phyloP scores from a whole-genome alignment of 2,329 filamentous ascomycete genomes.

The Alternaria infectoria region DNA sequence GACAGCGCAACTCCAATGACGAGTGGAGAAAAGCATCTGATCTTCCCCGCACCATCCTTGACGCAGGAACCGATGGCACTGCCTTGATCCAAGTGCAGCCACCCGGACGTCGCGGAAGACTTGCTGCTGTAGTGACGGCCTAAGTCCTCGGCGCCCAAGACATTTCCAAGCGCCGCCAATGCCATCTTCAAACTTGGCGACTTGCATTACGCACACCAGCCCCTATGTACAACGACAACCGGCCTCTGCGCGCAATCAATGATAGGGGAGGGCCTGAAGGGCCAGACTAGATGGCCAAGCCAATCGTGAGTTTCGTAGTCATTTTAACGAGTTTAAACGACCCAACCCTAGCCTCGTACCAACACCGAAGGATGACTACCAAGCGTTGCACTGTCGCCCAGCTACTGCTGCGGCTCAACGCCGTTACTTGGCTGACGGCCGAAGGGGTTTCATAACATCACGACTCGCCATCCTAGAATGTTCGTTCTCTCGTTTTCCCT shows the following conservation, averaged over 20 bases:
- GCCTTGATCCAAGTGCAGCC: not conserved
- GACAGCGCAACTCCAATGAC: not conserved
- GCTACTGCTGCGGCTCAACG: conserved; percentile 22
- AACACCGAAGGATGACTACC: conserved; percentile 10
- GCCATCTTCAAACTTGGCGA: conserved; percentile 17
- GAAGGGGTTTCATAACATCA: conserved; percentile 28
- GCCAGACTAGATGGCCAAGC: not conserved
- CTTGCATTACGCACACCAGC: conserved; percentile 16
- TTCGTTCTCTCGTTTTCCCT: not conserved
- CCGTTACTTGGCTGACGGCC: conserved; percentile 22
- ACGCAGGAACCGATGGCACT: not conserved
- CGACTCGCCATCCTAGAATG: conserved; percentile 6
- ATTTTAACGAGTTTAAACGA: conserved; percentile 6
- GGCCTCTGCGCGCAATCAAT: conserved; percentile 4
- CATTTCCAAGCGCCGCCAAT: conserved; percentile 18
- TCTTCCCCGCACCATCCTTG: conserved; percentile 1
- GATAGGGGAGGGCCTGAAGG: conserved; percentile 13
- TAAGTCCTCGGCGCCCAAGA: conserved; percentile 6
- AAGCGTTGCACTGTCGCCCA: conserved; percentile 28
- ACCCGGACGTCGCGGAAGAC: conserved; percentile 6
- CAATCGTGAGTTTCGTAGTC: not conserved
- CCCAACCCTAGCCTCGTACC: conserved; percentile 7
- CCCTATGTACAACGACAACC: conserved; percentile 1
- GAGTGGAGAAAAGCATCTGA: not conserved
- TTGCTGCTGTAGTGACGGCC: not conserved